These are phyloP conservation scores for Conticribra weissflogii DNA, from an alignment of 108 stramenopile species.

Conservation along the genomic window DNA sequence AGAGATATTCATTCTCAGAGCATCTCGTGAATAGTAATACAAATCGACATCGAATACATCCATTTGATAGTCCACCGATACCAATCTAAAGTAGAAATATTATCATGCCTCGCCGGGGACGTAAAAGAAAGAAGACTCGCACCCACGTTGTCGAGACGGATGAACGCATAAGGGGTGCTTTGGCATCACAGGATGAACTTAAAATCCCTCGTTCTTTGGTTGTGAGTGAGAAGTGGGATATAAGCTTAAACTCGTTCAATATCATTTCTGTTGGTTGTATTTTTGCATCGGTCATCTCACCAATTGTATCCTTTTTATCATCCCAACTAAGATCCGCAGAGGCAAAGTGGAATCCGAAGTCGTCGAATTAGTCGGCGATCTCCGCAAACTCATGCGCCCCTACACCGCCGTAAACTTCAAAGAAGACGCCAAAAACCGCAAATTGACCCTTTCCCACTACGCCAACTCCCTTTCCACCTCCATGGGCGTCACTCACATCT, in stretches of 20 bases:
- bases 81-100: too few relatives aligned
- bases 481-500: conserved; percentile 94
- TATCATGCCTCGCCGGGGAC: conserved; percentile 82
- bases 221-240: conserved; percentile 19
- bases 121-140: conserved; percentile 82
- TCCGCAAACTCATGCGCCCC: conserved; percentile 94
- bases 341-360: conserved; percentile 84
- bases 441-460: conserved; percentile 72
- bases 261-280: neutral
- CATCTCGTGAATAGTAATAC: too few relatives aligned
- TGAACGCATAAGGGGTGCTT: conserved; percentile 37
- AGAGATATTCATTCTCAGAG: too few relatives aligned
- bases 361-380: conserved; percentile 83
- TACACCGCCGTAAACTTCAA: conserved; percentile 95
- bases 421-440: conserved; percentile 85
- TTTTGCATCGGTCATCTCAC: too few relatives aligned
- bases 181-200: conserved; percentile 50
- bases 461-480: conserved; percentile 79
- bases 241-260: neutral
- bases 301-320: neutral
- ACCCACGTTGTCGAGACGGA: conserved; percentile 83
- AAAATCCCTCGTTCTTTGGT: conserved; percentile 82
- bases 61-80: too few relatives aligned
- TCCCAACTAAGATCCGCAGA: conserved; percentile 61
- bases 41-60: too few relatives aligned